Conservation (phyloP, 2,329 filamentous ascomycete species). For the Drechslerella coelobrocha region DNA sequence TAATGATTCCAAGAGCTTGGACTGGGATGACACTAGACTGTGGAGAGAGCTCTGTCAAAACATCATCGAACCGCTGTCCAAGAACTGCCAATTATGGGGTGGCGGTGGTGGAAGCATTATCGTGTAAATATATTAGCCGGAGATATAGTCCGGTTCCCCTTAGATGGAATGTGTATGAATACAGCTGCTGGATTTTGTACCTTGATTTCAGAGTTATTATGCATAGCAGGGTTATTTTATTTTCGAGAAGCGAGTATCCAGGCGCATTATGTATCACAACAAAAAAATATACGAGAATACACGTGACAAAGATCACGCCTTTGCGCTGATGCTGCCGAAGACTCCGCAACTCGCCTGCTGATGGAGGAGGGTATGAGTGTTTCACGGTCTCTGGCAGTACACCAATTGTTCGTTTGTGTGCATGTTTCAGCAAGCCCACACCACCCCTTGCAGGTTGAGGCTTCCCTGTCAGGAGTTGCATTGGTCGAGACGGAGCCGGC, state of each 20-base stretch:
- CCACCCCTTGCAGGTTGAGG: not conserved
- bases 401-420: not conserved
- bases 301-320: no score
- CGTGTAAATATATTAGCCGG: not conserved
- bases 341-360: not conserved
- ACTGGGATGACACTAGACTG: constrained; percentile 33
- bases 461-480: not conserved
- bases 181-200: no score
- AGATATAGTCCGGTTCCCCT: no score
- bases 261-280: no score
- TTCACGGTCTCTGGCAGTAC: not conserved
- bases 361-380: constrained; percentile 3
- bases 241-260: no score
- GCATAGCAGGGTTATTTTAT: no score
- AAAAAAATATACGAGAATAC: no score
- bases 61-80: constrained; percentile 49
- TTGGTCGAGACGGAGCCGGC: not conserved
- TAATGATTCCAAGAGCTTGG: constrained; percentile 19
- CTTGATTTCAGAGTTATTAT: no score
- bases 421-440: not conserved
- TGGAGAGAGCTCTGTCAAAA: constrained; percentile 51
- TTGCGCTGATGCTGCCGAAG: no score
- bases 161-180: no score
- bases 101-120: not conserved
- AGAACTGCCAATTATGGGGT: constrained; percentile 29